Conservation (phyloP, 2,329 filamentous ascomycete species). For the Westerdykella ornata region DNA sequence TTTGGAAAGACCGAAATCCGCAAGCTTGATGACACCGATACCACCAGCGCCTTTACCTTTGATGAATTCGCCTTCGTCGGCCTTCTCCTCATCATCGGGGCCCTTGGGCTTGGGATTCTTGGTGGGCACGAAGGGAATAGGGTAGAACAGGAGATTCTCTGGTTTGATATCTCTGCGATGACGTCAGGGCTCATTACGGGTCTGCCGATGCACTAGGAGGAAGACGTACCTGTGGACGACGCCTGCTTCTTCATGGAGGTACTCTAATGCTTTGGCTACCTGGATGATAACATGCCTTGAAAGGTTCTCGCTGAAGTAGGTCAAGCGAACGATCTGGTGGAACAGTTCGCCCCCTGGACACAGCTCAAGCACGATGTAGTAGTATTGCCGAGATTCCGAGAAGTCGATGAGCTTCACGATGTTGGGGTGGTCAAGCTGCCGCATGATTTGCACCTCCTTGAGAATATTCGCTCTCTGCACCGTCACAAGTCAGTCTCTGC, state of each 20-base stretch:
- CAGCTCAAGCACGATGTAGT: slow-evolving; percentile 93
- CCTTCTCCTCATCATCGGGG: slow-evolving; percentile 93
- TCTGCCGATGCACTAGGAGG: slow-evolving; percentile 3
- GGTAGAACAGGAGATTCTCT: slow-evolving; percentile 91
- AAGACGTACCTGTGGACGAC: slow-evolving; percentile 88
- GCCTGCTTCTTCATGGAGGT: slow-evolving; percentile 88
- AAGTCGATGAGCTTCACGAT: slow-evolving; percentile 93
- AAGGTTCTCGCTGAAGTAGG: slow-evolving; percentile 95
- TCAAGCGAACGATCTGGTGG: slow-evolving; percentile 95
- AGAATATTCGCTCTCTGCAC: slow-evolving; percentile 87
- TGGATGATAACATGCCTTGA: slow-evolving; percentile 91
- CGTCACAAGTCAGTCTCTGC: slow-evolving; percentile 39
- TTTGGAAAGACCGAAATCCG: slow-evolving; percentile 95
- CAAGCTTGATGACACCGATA: slow-evolving; percentile 93
- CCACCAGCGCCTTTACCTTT: slow-evolving; percentile 75
- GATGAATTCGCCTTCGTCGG: slow-evolving; percentile 90
- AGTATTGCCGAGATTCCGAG: slow-evolving; percentile 87
- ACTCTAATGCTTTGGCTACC: slow-evolving; percentile 89
- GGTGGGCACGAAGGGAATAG: slow-evolving; percentile 72
- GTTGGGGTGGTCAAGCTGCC: slow-evolving; percentile 90
- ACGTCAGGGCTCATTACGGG: slow-evolving; percentile 31
- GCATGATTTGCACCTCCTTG: slow-evolving; percentile 99
- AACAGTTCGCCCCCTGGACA: slow-evolving; percentile 95
- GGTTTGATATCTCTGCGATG: slow-evolving; percentile 85
- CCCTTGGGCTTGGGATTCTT: slow-evolving; percentile 73